phyloP scores from a whole-genome alignment of 306 rosid genomes.

The Hippophae tibetana region DNA sequence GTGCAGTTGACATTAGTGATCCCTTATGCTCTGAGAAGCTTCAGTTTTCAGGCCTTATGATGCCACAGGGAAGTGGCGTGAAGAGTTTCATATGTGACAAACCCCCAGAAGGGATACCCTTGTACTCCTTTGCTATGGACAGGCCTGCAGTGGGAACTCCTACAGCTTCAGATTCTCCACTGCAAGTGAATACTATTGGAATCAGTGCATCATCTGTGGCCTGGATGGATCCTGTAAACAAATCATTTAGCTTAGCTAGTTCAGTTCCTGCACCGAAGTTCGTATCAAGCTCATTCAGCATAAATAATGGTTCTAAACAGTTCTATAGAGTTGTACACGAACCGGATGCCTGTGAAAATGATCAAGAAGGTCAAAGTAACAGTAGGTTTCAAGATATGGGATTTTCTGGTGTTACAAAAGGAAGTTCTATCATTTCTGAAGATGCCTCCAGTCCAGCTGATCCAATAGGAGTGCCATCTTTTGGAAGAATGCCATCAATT shows the following conservation, averaged over 20 bases:
- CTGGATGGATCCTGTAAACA: conserved; percentile 81
- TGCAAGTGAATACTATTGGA: conserved; percentile 60
- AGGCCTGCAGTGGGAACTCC: conserved; percentile 64
- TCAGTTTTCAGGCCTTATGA: conserved; percentile 82
- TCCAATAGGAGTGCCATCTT: conserved; percentile 51
- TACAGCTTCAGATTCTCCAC: conserved; percentile 68
- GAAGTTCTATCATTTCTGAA: conserved; percentile 42
- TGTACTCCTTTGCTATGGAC: conserved; percentile 88
- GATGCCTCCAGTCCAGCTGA: conserved; percentile 56
- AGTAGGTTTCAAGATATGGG: conserved; percentile 66
- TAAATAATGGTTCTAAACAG: conserved; percentile 74
- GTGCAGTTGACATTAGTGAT: conserved; percentile 53
- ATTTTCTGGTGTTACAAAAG: conserved; percentile 42
- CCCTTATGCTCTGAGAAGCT: conserved; percentile 57
- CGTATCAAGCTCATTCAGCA: conserved; percentile 75
- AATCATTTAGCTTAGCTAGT: conserved; percentile 76
- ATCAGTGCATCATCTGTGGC: conserved; percentile 84
- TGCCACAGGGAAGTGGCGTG: conserved; percentile 66
- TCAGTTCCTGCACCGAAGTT: conserved; percentile 93
- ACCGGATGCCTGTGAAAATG: conserved; percentile 89
- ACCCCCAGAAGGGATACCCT: conserved; percentile 82
- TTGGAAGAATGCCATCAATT: conserved; percentile 49
- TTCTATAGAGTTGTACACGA: conserved; percentile 95
- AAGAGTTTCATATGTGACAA: conserved; percentile 74
- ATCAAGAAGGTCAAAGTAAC: conserved; percentile 43